Evolutionary conservation across 371 early-diverging fungal species (phyloP).

Genomic region (Apophysomyces elegans): DNA sequence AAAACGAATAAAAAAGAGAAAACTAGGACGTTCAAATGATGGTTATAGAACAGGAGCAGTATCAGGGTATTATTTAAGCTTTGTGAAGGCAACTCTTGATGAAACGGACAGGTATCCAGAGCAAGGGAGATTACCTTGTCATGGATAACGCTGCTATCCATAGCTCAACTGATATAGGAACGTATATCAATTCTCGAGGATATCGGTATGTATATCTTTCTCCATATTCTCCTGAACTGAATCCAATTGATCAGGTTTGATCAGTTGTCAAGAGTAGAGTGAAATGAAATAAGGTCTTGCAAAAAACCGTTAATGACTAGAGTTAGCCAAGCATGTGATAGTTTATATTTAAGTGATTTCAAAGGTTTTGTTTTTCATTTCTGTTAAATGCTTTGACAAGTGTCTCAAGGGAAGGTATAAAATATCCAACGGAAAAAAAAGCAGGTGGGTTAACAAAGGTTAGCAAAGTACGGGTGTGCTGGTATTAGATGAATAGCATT

Average conservation of each 20-base stretch:
- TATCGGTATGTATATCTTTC: background rate
- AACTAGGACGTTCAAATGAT: too few relatives aligned
- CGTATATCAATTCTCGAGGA: constrained; percentile 16
- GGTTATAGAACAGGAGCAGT: too few relatives aligned
- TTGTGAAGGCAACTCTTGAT: too few relatives aligned
- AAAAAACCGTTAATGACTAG: too few relatives aligned
- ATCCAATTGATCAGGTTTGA: background rate
- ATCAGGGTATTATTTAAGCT: too few relatives aligned
- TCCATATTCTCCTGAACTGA: constrained; percentile 2
- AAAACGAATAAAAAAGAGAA: too few relatives aligned
- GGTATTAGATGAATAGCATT: background rate
- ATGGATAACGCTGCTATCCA: constrained; percentile 24
- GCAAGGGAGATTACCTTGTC: too few relatives aligned
- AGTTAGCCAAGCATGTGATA: background rate
- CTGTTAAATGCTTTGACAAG: background rate
- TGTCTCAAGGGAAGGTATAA: background rate
- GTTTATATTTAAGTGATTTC: too few relatives aligned
- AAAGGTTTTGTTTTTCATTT: too few relatives aligned
- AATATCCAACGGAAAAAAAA: background rate
- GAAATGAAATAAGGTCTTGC: too few relatives aligned
- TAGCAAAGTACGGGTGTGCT: background rate
- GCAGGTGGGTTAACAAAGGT: background rate
- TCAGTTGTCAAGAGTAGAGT: background rate
- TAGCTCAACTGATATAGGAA: constrained; percentile 10
- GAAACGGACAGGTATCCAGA: too few relatives aligned